A percentile compares a stretch with the other conserved stretches of the same genome.
Evolutionary conservation across 371 early-diverging fungal species (phyloP).

Genomic region (Haplosporangium sp.): DNA sequence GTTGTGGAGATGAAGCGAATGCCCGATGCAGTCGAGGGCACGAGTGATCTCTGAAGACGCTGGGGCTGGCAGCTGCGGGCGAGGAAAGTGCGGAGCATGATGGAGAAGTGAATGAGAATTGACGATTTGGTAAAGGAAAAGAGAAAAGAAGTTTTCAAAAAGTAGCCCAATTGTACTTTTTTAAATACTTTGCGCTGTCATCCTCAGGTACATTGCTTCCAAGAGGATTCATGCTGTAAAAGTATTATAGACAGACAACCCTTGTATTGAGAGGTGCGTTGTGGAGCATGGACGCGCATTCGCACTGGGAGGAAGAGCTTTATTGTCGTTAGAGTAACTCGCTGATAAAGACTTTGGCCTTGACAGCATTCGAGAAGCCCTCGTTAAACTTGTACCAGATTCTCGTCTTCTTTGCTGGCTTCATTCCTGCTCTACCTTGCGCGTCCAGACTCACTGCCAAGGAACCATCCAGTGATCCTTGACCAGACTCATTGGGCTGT

Average conservation of each 20-base stretch:
- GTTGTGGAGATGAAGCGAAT: conserved; percentile 49
- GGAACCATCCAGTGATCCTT: conserved; percentile 20
- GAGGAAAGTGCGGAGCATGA: conserved; percentile 53
- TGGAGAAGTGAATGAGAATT: not conserved
- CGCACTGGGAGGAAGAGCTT: not conserved
- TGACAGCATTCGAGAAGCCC: conserved; percentile 94
- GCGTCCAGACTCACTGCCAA: not conserved
- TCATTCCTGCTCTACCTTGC: not conserved
- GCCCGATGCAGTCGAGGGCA: conserved; percentile 16
- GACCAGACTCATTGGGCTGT: conserved; percentile 22
- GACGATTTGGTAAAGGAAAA: no score
- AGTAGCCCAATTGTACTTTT: no score
- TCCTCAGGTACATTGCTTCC: no score
- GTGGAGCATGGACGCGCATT: no score
- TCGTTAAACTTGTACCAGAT: conserved; percentile 81
- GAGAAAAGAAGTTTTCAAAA: not conserved
- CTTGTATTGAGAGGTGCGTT: no score
- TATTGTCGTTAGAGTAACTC: conserved; percentile 28
- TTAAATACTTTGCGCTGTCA: no score
- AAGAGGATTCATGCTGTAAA: no score
- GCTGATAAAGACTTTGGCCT: conserved; percentile 54
- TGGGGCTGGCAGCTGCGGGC: conserved; percentile 40
- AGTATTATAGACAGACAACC: no score
- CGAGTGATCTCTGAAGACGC: conserved; percentile 21
- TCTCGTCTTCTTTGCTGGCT: conserved; percentile 29